These are phyloP conservation scores for Choiromyces venosus DNA, from an alignment of 495 filamentous ascomycete species.

Conservation along the genomic window DNA sequence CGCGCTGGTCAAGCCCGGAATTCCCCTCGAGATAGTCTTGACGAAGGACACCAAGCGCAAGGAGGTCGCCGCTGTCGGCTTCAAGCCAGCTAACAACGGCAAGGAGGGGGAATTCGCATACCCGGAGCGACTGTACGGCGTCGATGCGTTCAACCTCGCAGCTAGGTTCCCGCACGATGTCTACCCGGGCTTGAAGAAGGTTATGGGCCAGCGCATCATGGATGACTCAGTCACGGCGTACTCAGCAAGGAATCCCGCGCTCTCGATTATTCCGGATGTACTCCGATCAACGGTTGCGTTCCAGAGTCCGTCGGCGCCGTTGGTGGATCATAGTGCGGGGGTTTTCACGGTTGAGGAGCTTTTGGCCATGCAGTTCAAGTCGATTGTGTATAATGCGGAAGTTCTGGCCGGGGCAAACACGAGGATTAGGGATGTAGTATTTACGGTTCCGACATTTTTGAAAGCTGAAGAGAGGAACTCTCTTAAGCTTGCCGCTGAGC, in stretches of 20 bases:
- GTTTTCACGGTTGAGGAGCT: constrained; percentile 87
- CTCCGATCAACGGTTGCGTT: constrained; percentile 69
- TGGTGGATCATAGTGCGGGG: constrained; percentile 56
- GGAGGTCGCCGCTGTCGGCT: constrained; percentile 83
- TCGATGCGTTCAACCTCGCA: constrained; percentile 79
- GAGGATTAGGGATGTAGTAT: constrained; percentile 69
- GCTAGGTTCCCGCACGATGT: constrained; percentile 87
- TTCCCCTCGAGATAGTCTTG: constrained; percentile 95
- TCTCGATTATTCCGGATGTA: constrained; percentile 53
- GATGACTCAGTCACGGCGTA: constrained; percentile 63
- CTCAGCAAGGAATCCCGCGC: constrained; percentile 62
- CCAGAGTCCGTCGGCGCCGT: constrained; percentile 63
- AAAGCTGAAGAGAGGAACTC: constrained; percentile 82
- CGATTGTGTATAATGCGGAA: constrained; percentile 80
- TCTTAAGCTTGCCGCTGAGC: constrained; percentile 70
- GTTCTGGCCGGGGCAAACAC: constrained; percentile 71
- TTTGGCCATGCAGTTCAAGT: constrained; percentile 91
- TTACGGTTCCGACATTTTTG: constrained; percentile 90
- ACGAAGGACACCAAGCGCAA: constrained; percentile 99
- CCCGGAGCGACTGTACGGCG: constrained; percentile 86
- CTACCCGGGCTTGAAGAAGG: constrained; percentile 83
- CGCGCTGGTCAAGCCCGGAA: constrained; percentile 91
- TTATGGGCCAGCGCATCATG: constrained; percentile 66
- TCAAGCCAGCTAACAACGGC: constrained; percentile 69
- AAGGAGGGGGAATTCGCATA: constrained; percentile 54